phyloP scores from a whole-genome alignment of 1,284 basidiomycete species.

The Irpex sp. region DNA sequence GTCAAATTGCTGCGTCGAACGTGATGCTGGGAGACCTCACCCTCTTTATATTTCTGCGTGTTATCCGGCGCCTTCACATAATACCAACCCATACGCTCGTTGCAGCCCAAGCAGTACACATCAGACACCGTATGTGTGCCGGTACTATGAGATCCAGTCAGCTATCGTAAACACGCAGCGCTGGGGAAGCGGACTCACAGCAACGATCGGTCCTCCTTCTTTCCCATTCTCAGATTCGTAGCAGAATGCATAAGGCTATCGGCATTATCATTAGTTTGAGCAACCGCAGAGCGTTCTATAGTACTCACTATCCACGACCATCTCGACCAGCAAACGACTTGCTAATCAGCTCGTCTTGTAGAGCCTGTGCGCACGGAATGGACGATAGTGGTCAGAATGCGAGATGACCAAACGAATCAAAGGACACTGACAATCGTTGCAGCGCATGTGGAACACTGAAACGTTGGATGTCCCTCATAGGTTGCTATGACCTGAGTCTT shows the following conservation, averaged over 20 bases:
- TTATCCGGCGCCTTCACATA: conserved; percentile 77
- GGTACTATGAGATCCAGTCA: too few species aligned
- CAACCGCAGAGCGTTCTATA: not conserved
- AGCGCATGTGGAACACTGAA: conserved; percentile 59
- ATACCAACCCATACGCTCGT: conserved; percentile 76
- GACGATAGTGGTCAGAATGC: too few species aligned
- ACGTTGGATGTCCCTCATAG: conserved; percentile 55
- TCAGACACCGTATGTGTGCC: conserved; percentile 82
- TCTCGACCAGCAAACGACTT: conserved; percentile 83
- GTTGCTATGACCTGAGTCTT: conserved; percentile 47
- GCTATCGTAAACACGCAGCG: too few species aligned
- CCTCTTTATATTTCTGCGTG: conserved; percentile 86
- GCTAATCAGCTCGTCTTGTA: conserved; percentile 85
- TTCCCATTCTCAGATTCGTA: conserved; percentile 69
- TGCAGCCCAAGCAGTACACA: conserved; percentile 73
- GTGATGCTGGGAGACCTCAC: conserved; percentile 29
- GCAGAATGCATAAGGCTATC: conserved; percentile 74
- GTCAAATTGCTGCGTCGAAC: not conserved
- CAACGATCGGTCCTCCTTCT: conserved; percentile 70
- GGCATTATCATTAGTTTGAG: not conserved
- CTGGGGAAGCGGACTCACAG: too few species aligned
- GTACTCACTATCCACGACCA: conserved; percentile 71
- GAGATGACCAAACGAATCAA: not conserved
- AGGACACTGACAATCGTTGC: conserved; percentile 54
- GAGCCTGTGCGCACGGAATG: conserved; percentile 36